Evolutionary conservation across 192 early-diverging fungal genomes (phyloP).

Genomic region (Lunasporangiospora selenospora): DNA sequence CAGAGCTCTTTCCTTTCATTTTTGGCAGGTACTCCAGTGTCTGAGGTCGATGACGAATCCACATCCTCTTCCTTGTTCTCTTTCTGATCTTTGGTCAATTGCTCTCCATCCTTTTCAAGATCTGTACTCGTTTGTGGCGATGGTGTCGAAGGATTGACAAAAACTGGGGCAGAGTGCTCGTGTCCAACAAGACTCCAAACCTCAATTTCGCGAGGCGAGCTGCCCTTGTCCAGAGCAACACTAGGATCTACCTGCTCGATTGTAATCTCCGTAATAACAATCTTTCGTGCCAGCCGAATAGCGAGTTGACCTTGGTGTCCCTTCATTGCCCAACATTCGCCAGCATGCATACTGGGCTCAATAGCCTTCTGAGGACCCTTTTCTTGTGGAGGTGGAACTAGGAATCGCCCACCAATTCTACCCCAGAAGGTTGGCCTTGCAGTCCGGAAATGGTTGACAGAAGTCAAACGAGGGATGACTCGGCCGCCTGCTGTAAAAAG

Average conservation of each 20-base stretch:
- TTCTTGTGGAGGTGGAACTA: slow-evolving; percentile 42
- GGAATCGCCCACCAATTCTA: slow-evolving; percentile 18
- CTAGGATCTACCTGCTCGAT: slow-evolving; percentile 72
- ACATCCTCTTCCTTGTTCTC: slow-evolving; percentile 3
- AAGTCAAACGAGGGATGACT: slow-evolving; percentile 68
- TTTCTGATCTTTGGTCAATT: background rate
- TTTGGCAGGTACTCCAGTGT: background rate
- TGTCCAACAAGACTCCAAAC: slow-evolving; percentile 58
- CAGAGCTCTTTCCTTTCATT: background rate
- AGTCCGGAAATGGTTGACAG: slow-evolving; percentile 56
- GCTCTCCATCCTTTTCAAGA: background rate
- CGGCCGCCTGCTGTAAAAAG: slow-evolving; percentile 67
- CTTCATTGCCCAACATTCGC: slow-evolving; percentile 80
- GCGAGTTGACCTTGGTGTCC: slow-evolving; percentile 68
- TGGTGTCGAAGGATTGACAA: slow-evolving; percentile 36
- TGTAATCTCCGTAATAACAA: slow-evolving; percentile 65
- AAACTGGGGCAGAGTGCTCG: slow-evolving; percentile 6
- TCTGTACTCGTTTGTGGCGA: slow-evolving; percentile 29
- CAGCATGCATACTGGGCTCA: slow-evolving; percentile 58
- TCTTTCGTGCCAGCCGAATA: slow-evolving; percentile 61
- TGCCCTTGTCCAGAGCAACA: slow-evolving; percentile 62
- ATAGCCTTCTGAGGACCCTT: slow-evolving; percentile 53
- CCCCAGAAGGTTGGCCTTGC: slow-evolving; percentile 27
- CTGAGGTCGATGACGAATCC: background rate
- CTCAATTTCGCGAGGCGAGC: slow-evolving; percentile 70